Conservation (phyloP, 2,329 filamentous ascomycete species). For the Immersiporthe knoxdaviesiana region DNA sequence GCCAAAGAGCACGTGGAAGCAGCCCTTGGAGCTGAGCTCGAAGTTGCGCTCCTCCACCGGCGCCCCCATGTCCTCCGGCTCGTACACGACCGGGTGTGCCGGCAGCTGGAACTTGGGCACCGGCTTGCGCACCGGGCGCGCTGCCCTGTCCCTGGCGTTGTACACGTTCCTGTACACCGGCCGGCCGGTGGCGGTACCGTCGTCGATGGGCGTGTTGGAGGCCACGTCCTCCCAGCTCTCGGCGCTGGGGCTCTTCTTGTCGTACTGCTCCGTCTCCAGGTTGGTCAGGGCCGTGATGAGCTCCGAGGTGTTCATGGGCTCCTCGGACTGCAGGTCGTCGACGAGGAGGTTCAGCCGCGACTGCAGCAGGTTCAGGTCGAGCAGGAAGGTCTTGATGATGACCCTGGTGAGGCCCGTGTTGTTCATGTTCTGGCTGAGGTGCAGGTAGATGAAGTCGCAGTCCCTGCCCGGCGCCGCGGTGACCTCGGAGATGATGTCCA, state of each 20-base stretch:
- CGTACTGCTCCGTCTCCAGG: constrained; percentile 68
- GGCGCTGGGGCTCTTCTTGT: constrained; percentile 69
- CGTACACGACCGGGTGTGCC: constrained; percentile 77
- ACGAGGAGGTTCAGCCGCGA: constrained; percentile 83
- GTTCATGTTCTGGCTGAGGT: constrained; percentile 66
- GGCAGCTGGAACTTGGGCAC: constrained; percentile 80
- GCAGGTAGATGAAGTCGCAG: constrained; percentile 90
- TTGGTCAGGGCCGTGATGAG: constrained; percentile 73
- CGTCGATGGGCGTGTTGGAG: constrained; percentile 61
- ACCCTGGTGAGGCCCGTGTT: constrained; percentile 71
- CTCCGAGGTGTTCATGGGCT: constrained; percentile 69
- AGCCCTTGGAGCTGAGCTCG: constrained; percentile 87
- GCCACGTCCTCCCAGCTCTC: constrained; percentile 92
- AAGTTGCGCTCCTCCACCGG: constrained; percentile 80
- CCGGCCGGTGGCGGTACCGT: constrained; percentile 52
- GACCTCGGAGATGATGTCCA: constrained; percentile 82
- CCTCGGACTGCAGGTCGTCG: constrained; percentile 74
- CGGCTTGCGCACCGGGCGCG: constrained; percentile 41
- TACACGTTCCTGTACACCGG: constrained; percentile 43
- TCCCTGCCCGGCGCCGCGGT: constrained; percentile 87
- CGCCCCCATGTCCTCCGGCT: constrained; percentile 78
- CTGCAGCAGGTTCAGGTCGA: constrained; percentile 81
- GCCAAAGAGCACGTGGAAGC: constrained; percentile 95
- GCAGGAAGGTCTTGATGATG: constrained; percentile 90
- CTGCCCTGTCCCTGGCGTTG: constrained; percentile 41